phyloP scores from a whole-genome alignment of 176 grass and related monocot genomes.

The Urochloa ruziziensis region DNA sequence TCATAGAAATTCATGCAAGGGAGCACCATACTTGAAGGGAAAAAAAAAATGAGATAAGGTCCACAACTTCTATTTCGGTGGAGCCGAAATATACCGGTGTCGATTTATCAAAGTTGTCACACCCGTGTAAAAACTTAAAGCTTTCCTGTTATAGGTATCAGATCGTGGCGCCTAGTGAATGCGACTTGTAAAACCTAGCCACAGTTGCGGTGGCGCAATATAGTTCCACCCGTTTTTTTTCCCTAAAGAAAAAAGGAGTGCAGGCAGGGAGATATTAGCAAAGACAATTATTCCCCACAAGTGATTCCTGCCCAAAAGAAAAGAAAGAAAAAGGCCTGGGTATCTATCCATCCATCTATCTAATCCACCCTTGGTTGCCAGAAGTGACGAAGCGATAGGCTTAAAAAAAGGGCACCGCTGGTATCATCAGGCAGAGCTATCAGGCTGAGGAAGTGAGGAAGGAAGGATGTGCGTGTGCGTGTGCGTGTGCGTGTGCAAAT shows the following conservation, averaged over 20 bases:
- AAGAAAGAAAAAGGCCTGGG: neutral
- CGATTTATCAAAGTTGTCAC: neutral
- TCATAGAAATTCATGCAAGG: neutral
- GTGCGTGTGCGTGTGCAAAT: neutral
- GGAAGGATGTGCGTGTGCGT: no score
- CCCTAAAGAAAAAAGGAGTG: neutral
- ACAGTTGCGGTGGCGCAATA: neutral
- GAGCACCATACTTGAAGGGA: neutral
- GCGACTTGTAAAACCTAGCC: neutral
- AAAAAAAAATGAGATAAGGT: neutral
- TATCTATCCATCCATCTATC: slow-evolving; percentile 1
- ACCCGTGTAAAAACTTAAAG: neutral
- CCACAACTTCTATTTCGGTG: neutral
- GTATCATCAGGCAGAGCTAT: neutral
- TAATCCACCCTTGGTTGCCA: neutral
- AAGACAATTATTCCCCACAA: neutral
- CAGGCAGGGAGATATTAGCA: neutral
- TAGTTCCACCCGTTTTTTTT: neutral
- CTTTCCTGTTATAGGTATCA: neutral
- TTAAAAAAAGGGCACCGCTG: neutral
- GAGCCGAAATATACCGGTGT: neutral
- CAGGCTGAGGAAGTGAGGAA: neutral
- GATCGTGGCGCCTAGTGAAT: neutral
- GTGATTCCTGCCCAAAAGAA: slow-evolving; percentile 1
- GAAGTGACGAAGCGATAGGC: neutral